Evolutionary conservation across 495 filamentous ascomycete species (phyloP).

Genomic region (Cairneyella variabilis): DNA sequence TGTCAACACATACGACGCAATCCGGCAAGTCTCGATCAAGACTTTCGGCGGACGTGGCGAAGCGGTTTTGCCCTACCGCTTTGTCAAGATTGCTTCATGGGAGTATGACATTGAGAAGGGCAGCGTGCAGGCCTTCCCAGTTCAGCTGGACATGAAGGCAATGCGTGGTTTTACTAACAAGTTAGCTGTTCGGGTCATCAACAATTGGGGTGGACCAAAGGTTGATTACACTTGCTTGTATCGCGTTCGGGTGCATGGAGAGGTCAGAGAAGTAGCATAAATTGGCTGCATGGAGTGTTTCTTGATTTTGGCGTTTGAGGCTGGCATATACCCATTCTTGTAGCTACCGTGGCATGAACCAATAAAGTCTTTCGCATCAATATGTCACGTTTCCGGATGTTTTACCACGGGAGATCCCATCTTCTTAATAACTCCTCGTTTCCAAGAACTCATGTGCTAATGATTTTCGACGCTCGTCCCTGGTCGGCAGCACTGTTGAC

Average conservation of each 20-base stretch:
- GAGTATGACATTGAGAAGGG: constrained; percentile 44
- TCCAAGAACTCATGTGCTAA: no score
- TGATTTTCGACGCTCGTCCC: no score
- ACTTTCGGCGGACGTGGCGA: constrained; percentile 27
- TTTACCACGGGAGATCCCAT: no score
- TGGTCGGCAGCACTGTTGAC: no score
- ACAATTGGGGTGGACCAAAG: constrained; percentile 44
- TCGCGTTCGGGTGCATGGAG: constrained; percentile 51
- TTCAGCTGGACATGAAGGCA: constrained; percentile 37
- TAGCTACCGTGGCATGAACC: no score
- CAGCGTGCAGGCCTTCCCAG: constrained; percentile 44
- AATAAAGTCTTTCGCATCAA: no score
- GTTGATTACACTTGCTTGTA: constrained; percentile 60
- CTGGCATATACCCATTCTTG: no score
- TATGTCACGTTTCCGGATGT: no score
- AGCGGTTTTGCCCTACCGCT: constrained; percentile 25
- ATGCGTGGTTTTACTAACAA: constrained; percentile 31
- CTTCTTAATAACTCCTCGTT: no score
- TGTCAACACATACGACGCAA: constrained; percentile 3
- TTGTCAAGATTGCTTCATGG: constrained; percentile 49
- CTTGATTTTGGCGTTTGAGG: no score
- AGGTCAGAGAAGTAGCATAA: no score
- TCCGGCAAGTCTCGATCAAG: constrained; percentile 25
- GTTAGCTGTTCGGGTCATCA: constrained; percentile 46
- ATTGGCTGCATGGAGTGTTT: no score